phyloP scores from a whole-genome alignment of 495 filamentous ascomycete genomes.

The Mytilinidion resinicola region DNA sequence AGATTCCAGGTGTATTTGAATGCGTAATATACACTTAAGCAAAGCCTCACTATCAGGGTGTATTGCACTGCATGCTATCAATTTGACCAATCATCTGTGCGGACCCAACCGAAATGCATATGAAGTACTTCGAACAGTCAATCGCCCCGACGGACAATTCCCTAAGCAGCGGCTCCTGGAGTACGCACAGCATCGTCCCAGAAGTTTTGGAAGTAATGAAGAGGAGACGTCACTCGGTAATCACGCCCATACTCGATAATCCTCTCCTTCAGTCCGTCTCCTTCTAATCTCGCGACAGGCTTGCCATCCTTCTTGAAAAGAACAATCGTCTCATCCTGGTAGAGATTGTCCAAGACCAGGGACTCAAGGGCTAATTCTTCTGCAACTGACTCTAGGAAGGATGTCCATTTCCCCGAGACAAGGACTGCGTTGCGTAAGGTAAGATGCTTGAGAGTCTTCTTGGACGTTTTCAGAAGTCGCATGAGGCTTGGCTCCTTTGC shows the following conservation, averaged over 20 bases:
- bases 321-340: not conserved
- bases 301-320: not conserved
- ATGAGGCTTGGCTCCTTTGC: not conserved
- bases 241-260: not conserved
- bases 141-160: too few species aligned
- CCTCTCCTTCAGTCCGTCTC: not conserved
- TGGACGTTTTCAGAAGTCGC: not conserved
- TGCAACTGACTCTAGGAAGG: not conserved
- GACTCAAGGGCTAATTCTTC: not conserved
- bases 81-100: too few species aligned
- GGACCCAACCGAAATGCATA: too few species aligned
- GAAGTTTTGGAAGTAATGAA: not conserved
- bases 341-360: not conserved
- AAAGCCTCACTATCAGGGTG: too few species aligned
- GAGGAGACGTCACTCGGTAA: not conserved
- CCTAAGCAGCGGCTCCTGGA: too few species aligned
- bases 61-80: too few species aligned
- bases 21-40: too few species aligned
- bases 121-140: too few species aligned
- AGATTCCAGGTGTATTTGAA: too few species aligned
- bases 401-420: not conserved
- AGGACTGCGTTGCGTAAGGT: not conserved
- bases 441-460: not conserved
- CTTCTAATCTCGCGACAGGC: not conserved
- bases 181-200: not conserved